A percentile compares a stretch with the other conserved stretches of the same genome.
Conservation (phyloP, 352 stramenopile species). For the Blastocystis sp. region DNA sequence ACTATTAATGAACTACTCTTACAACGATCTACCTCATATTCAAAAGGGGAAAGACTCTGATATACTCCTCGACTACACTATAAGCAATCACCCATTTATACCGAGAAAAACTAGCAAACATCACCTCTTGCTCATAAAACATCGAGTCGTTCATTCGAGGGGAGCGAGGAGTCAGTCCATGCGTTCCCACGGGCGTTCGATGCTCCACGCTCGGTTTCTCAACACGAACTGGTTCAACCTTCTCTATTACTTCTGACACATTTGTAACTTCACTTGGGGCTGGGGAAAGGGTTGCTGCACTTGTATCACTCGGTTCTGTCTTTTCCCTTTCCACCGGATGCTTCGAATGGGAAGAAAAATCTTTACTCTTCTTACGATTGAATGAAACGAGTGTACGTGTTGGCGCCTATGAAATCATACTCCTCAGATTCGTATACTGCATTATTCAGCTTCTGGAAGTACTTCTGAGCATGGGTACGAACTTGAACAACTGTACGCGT, state of each 20-base stretch:
- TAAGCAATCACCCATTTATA: not conserved
- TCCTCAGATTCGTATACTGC: not conserved
- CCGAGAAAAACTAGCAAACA: not conserved
- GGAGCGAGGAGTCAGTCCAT: not conserved
- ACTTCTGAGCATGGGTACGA: conserved; percentile 83
- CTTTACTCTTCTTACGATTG: conserved; percentile 35
- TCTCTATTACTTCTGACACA: not conserved
- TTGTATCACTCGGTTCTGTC: conserved; percentile 1
- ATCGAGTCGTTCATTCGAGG: not conserved
- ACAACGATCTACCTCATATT: not conserved
- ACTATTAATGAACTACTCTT: not conserved
- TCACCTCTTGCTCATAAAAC: too few species aligned
- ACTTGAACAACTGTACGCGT: conserved; percentile 77
- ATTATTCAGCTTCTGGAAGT: conserved; percentile 80
- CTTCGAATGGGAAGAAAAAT: not conserved
- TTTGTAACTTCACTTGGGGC: not conserved
- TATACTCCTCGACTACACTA: not conserved
- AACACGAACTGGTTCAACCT: not conserved
- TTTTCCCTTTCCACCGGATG: not conserved
- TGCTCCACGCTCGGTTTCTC: not conserved
- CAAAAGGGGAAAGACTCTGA: not conserved
- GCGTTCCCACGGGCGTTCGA: not conserved
- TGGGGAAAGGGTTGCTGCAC: not conserved
- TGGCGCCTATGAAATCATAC: not conserved
- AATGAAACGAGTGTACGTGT: not conserved